Conservation (phyloP, 2,329 filamentous ascomycete species). For the Metarhizium rileyi region DNA sequence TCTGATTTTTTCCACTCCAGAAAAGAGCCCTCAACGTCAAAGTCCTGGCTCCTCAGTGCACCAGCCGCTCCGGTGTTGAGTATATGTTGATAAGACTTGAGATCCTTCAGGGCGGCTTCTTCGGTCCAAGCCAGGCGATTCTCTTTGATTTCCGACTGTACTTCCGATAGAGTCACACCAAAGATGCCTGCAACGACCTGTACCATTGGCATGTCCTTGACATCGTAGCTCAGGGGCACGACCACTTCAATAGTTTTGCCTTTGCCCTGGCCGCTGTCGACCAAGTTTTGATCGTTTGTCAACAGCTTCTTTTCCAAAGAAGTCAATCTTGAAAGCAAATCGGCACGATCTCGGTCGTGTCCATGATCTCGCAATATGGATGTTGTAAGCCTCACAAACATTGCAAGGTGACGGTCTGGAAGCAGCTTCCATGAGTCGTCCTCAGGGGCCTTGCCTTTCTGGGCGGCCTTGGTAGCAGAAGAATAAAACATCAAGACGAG, state of each 20-base stretch:
- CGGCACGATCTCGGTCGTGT: slow-evolving; percentile 74
- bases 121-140: slow-evolving; percentile 81
- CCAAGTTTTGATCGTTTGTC: slow-evolving; percentile 83
- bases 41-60: slow-evolving; percentile 75
- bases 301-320: slow-evolving; percentile 89
- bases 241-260: slow-evolving; percentile 63
- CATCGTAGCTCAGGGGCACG: slow-evolving; percentile 76
- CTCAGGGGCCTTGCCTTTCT: slow-evolving; percentile 63
- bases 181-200: slow-evolving; percentile 82
- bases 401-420: slow-evolving; percentile 86
- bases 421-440: slow-evolving; percentile 88
- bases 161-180: slow-evolving; percentile 64
- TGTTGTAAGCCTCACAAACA: slow-evolving; percentile 82
- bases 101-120: slow-evolving; percentile 77
- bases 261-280: slow-evolving; percentile 21
- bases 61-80: slow-evolving; percentile 70
- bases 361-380: slow-evolving; percentile 74
- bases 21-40: slow-evolving; percentile 81
- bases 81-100: slow-evolving; percentile 88
- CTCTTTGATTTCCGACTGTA: slow-evolving; percentile 79
- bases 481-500: slow-evolving; percentile 94
- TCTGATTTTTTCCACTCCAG: slow-evolving; percentile 89
- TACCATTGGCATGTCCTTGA: slow-evolving; percentile 95
- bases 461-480: slow-evolving; percentile 74
- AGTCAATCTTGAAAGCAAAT: slow-evolving; percentile 68